phyloP scores from a whole-genome alignment of 495 filamentous ascomycete species.

The Penicillium mononematosum region DNA sequence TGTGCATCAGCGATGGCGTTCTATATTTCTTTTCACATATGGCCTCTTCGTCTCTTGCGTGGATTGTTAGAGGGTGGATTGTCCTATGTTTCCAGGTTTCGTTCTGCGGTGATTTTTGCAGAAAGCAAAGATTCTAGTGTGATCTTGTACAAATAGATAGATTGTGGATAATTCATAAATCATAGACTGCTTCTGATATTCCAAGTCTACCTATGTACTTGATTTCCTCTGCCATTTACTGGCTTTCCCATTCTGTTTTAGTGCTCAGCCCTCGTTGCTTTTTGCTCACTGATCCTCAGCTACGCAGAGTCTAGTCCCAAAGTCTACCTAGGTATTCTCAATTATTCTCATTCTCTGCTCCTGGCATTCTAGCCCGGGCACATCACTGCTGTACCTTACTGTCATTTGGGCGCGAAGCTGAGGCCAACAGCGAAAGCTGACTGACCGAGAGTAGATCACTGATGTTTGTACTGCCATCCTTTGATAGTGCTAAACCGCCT shows the following conservation, averaged over 20 bases:
- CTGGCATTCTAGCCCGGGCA: no score
- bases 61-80: background rate
- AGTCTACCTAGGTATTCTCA: no score
- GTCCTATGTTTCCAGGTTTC: constrained; percentile 7
- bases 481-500: background rate
- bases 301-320: no score
- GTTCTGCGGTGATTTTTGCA: background rate
- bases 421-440: background rate
- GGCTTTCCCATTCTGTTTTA: no score
- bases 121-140: background rate
- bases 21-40: constrained; percentile 4
- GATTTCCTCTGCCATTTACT: no score
- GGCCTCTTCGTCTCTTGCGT: background rate
- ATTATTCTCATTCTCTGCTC: no score
- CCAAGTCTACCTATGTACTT: no score
- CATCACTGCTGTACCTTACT: no score
- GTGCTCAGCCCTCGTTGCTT: no score
- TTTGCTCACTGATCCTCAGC: no score
- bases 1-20: constrained; percentile 41
- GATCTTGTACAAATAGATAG: constrained; percentile 18
- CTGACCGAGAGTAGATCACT: constrained; percentile 1
- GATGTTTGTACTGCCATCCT: constrained; percentile 5
- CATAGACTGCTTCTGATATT: constrained; percentile 10
- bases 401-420: no score
- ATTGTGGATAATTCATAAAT: constrained; percentile 12